Conservation (phyloP, 2,329 filamentous ascomycete genomes). For the Diaporthe citri region DNA sequence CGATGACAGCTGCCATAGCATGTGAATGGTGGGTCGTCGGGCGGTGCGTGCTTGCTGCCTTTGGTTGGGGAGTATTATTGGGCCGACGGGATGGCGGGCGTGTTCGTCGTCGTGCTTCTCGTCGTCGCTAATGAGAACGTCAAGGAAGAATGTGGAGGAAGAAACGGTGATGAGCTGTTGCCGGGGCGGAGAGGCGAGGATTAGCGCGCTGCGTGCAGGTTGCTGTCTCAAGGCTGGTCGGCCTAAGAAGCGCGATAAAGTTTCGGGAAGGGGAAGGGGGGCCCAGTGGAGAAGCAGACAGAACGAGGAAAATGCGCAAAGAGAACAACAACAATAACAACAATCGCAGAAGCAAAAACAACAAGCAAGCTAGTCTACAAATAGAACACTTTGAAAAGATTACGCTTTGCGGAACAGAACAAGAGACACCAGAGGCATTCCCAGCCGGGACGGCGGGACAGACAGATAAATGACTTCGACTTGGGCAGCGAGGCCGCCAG, state of each 20-base stretch:
- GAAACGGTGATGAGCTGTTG: constrained; percentile 29
- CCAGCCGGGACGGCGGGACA: neutral
- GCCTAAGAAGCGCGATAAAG: constrained; percentile 17
- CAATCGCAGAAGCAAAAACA: neutral
- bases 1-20: constrained; percentile 75
- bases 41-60: neutral
- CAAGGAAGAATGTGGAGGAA: neutral
- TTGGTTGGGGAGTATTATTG: neutral
- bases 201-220: constrained; percentile 20
- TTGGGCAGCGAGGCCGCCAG: neutral
- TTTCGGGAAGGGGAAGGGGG: constrained; percentile 18
- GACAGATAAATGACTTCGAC: neutral
- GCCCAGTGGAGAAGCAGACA: constrained; percentile 1
- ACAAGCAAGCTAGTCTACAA: neutral
- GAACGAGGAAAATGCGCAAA: neutral
- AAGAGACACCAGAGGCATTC: neutral
- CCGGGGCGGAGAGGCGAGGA: constrained; percentile 18
- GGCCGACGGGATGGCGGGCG: neutral
- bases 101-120: neutral
- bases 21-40: constrained; percentile 40
- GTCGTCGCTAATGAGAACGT: neutral
- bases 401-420: neutral
- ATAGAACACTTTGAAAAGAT: neutral
- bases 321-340: neutral
- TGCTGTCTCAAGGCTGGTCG: constrained; percentile 16